Conservation (phyloP, 352 stramenopile genomes). For the Phytophthora boehmeriae region DNA sequence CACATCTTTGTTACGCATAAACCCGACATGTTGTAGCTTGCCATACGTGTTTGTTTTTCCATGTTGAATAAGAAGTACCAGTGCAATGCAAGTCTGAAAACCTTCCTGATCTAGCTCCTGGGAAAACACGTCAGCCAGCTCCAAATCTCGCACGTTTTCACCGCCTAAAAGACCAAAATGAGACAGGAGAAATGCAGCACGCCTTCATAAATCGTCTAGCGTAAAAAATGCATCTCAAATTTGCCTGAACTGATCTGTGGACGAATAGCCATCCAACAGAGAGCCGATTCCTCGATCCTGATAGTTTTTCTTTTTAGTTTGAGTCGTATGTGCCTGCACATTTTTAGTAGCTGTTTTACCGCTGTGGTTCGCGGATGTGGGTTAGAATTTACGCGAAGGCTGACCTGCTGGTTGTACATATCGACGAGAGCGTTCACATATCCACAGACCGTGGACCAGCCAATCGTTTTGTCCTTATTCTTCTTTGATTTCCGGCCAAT, state of each 20-base stretch:
- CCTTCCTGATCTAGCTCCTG: constrained; percentile 9
- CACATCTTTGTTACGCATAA: constrained; percentile 11
- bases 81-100: constrained; percentile 2
- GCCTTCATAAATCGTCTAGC: constrained; percentile 1
- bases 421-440: constrained; percentile 15
- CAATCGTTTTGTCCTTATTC: constrained; percentile 10
- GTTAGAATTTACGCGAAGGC: constrained; percentile 11
- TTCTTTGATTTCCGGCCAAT: constrained; percentile 16
- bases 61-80: constrained; percentile 2
- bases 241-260: not conserved
- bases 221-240: constrained; percentile 6
- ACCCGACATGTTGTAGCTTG: constrained; percentile 7
- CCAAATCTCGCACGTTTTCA: not conserved
- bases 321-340: constrained; percentile 13
- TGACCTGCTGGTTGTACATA: constrained; percentile 16
- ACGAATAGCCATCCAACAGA: constrained; percentile 1
- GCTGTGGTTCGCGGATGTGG: constrained; percentile 5
- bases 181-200: not conserved
- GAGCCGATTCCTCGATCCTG: constrained; percentile 11
- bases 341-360: constrained; percentile 22
- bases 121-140: constrained; percentile 6
- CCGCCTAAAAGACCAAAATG: not conserved
- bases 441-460: constrained; percentile 10
- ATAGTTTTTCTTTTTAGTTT: constrained; percentile 14
- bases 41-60: constrained; percentile 3